Conservation (phyloP, 2,329 filamentous ascomycete species). For the Exophiala aquamarina region DNA sequence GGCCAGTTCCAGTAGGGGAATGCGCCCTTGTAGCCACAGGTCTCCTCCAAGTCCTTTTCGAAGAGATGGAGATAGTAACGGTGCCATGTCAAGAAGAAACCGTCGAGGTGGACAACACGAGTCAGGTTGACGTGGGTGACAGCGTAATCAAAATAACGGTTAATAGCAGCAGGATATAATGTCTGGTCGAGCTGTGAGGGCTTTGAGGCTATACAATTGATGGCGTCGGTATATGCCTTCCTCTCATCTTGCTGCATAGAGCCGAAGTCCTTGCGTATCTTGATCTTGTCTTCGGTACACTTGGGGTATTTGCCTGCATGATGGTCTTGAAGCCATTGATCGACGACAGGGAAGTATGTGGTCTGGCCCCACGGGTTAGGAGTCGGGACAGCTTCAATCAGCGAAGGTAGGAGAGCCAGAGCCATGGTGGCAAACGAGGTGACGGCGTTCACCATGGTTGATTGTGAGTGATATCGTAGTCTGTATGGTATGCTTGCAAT, state of each 20-base stretch:
- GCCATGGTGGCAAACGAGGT: conserved; percentile 18
- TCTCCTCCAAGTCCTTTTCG: conserved; percentile 43
- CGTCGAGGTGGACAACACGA: conserved; percentile 35
- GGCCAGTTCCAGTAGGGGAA: conserved; percentile 47
- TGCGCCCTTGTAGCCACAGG: conserved; percentile 46
- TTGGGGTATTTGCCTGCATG: conserved; percentile 18
- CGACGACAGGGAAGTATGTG: conserved; percentile 15
- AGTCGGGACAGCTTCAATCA: conserved; percentile 11
- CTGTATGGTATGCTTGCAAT: neutral
- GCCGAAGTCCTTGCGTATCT: conserved; percentile 28
- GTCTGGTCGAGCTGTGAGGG: conserved; percentile 34
- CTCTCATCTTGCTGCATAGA: conserved; percentile 27
- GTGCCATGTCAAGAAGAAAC: conserved; percentile 46
- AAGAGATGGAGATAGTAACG: conserved; percentile 44
- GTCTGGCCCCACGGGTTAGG: conserved; percentile 10
- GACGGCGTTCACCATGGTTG: conserved; percentile 20
- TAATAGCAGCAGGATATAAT: conserved; percentile 35
- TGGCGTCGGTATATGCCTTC: conserved; percentile 38
- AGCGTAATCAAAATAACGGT: conserved; percentile 42
- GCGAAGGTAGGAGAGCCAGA: conserved; percentile 13
- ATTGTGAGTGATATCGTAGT: too few species aligned
- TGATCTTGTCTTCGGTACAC: conserved; percentile 23
- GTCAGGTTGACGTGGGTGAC: conserved; percentile 40
- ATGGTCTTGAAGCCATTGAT: conserved; percentile 15
- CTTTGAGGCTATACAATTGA: conserved; percentile 38